Conservation (phyloP, 306 rosid genomes). For the Coriaria nepalensis region DNA sequence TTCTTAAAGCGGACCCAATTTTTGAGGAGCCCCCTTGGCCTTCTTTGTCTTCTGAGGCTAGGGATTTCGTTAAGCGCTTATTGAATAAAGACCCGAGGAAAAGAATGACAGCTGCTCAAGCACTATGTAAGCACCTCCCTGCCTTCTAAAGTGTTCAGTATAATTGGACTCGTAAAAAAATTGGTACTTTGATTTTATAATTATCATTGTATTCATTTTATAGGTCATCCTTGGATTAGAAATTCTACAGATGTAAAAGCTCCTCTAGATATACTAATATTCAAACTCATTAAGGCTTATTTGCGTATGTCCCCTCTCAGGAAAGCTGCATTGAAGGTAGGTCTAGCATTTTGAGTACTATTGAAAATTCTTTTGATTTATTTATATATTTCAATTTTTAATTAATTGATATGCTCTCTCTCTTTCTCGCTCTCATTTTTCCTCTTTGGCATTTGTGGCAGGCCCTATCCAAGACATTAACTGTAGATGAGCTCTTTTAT, state of each 20-base stretch:
- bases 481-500: slow-evolving; percentile 46
- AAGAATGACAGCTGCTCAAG: slow-evolving; percentile 90
- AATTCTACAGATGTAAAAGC: slow-evolving; percentile 41
- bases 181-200: too few species aligned
- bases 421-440: slow-evolving; percentile 11
- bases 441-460: slow-evolving; percentile 24
- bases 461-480: slow-evolving; percentile 79
- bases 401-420: neutral
- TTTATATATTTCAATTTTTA: neutral
- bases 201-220: slow-evolving; percentile 1
- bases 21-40: slow-evolving; percentile 96
- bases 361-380: neutral
- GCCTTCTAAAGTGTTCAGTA: slow-evolving; percentile 4
- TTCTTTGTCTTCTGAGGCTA: slow-evolving; percentile 59
- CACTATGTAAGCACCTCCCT: slow-evolving; percentile 43
- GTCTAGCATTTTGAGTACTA: slow-evolving; percentile 9
- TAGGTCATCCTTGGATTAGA: slow-evolving; percentile 92
- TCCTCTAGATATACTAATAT: slow-evolving; percentile 62
- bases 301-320: slow-evolving; percentile 83
- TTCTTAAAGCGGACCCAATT: slow-evolving; percentile 75
- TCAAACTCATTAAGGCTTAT: slow-evolving; percentile 80
- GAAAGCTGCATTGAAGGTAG: slow-evolving; percentile 82
- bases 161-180: too few species aligned
- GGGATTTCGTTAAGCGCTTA: slow-evolving; percentile 72
- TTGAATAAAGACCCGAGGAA: slow-evolving; percentile 82